Percentiles rank a stretch among this genome's conserved stretches.
Evolutionary conservation across 306 rosid genomes (phyloP).

Genomic region (Dicorynia guianensis): DNA sequence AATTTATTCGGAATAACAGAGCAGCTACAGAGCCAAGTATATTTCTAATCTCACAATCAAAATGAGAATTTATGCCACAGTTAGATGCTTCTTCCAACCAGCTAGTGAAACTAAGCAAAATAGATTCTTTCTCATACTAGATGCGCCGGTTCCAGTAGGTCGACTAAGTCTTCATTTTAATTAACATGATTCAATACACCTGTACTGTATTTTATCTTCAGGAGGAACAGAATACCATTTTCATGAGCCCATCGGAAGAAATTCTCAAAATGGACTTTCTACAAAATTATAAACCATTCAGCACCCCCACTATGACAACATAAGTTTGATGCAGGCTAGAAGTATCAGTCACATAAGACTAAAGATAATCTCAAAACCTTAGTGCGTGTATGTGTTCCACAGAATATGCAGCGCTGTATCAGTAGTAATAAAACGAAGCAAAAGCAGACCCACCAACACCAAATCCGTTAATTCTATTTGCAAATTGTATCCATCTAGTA

Average conservation of each 20-base stretch:
- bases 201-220: not conserved
- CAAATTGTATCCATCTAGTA: constrained; percentile 23
- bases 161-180: not conserved
- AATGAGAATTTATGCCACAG: not conserved
- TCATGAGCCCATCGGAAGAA: not conserved
- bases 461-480: constrained; percentile 15
- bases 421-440: not conserved
- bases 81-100: not conserved
- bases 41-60: too few species aligned
- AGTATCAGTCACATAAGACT: not conserved
- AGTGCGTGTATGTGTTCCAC: not conserved
- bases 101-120: constrained; percentile 5
- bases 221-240: not conserved
- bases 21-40: not conserved
- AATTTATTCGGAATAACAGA: constrained; percentile 20
- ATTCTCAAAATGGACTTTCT: not conserved
- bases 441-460: not conserved
- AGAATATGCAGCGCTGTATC: constrained; percentile 15
- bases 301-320: too few species aligned
- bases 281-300: not conserved
- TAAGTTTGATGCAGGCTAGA: not conserved
- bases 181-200: not conserved
- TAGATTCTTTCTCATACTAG: constrained; percentile 1
- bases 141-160: not conserved
- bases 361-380: not conserved